A percentile compares a stretch with the other conserved stretches of the same genome.
phyloP scores from a whole-genome alignment of 768 basidiomycete species.

The Porphyrellus cyaneotinctus region DNA sequence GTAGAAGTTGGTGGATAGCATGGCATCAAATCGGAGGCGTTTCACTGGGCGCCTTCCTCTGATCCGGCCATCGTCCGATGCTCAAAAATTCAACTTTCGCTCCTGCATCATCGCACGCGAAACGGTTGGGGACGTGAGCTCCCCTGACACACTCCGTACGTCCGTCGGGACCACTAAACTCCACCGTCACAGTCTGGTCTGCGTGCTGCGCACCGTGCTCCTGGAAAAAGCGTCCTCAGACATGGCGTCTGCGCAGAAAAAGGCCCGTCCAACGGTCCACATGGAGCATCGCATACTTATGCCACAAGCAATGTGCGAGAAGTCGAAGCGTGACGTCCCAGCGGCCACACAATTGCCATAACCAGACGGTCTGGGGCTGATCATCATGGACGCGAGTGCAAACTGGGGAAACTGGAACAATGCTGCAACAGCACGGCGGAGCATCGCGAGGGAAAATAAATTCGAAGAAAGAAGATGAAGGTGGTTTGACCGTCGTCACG shows the following conservation, averaged over 20 bases:
- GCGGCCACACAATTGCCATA: not conserved
- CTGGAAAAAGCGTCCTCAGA: not conserved
- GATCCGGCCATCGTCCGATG: not conserved
- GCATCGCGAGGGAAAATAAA: too few relatives aligned
- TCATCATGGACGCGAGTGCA: too few relatives aligned
- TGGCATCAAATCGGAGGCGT: not conserved
- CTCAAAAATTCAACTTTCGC: not conserved
- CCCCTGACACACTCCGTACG: not conserved
- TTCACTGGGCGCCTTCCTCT: not conserved
- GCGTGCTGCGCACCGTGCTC: too few relatives aligned
- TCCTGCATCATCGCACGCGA: not conserved
- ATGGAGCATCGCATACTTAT: conserved; percentile 5
- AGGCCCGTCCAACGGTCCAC: not conserved
- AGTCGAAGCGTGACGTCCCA: not conserved
- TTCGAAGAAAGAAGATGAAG: too few relatives aligned
- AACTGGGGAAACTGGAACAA: not conserved
- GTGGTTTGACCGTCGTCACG: too few relatives aligned
- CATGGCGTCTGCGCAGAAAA: not conserved
- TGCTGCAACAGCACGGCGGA: too few relatives aligned
- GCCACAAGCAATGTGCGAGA: not conserved
- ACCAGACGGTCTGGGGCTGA: not conserved
- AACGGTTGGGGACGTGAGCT: not conserved
- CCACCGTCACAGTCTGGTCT: not conserved
- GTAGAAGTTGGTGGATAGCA: not conserved
- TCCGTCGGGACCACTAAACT: not conserved